phyloP scores from a whole-genome alignment of 2,329 filamentous ascomycete genomes.

The Sphaerulina populicola region DNA sequence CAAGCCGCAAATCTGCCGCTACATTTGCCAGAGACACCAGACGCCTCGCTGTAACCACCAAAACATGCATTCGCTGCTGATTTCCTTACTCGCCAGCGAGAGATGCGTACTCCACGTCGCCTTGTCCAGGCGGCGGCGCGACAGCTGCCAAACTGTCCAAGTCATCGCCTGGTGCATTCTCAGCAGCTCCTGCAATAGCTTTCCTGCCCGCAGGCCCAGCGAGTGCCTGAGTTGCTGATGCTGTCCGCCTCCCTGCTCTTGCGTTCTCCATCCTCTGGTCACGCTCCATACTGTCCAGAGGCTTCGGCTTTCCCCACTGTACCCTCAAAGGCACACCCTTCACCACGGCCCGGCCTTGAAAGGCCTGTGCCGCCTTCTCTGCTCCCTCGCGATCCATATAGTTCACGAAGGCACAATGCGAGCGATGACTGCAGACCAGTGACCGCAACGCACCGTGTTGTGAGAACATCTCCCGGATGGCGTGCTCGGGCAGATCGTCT shows the following conservation, averaged over 20 bases:
- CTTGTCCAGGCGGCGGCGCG: constrained; percentile 69
- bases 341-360: constrained; percentile 81
- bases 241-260: constrained; percentile 60
- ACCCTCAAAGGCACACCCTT: constrained; percentile 83
- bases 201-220: constrained; percentile 25
- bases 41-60: constrained; percentile 13
- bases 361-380: constrained; percentile 74
- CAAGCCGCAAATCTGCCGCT: no score
- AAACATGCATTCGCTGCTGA: not conserved
- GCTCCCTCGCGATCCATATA: constrained; percentile 77
- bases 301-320: constrained; percentile 86
- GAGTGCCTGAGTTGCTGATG: constrained; percentile 19
- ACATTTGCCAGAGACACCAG: not conserved
- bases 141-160: constrained; percentile 45
- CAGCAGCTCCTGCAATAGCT: constrained; percentile 31
- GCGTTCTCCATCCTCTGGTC: constrained; percentile 76
- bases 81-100: constrained; percentile 60
- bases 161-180: constrained; percentile 37
- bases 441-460: constrained; percentile 84
- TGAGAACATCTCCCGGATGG: constrained; percentile 83
- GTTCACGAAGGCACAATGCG: constrained; percentile 95
- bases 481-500: constrained; percentile 88
- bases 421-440: constrained; percentile 90
- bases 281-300: constrained; percentile 81
- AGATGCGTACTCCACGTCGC: constrained; percentile 76